These are phyloP conservation scores for Filobasidium floriforme DNA, from an alignment of 768 basidiomycete species.

Conservation along the genomic window DNA sequence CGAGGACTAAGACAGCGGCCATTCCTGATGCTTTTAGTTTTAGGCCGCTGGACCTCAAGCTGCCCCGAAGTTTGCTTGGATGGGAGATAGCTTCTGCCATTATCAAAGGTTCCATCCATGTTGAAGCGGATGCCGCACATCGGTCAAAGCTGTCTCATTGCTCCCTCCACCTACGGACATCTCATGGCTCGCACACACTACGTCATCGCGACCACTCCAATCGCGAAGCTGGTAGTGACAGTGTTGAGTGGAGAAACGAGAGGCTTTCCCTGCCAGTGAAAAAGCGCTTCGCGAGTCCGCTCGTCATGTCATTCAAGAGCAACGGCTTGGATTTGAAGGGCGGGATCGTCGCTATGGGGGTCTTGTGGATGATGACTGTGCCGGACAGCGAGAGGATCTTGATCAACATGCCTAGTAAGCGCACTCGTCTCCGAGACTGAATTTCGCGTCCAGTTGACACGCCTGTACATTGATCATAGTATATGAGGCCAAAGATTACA, in stretches of 20 bases:
- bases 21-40: background rate
- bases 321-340: conserved; percentile 3
- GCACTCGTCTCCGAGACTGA: no score
- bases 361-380: conserved; percentile 17
- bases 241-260: conserved; percentile 10
- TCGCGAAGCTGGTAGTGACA: background rate
- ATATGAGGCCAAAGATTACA: conserved; percentile 11
- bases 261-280: conserved; percentile 10
- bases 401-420: conserved; percentile 16
- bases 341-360: conserved; percentile 5
- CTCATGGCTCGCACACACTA: background rate
- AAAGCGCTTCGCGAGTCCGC: conserved; percentile 11
- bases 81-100: conserved; percentile 16
- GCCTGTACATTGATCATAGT: conserved; percentile 2
- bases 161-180: background rate
- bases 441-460: no score
- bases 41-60: conserved; percentile 6
- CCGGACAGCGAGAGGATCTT: background rate
- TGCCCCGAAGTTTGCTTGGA: conserved; percentile 14
- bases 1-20: no score
- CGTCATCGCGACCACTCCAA: background rate
- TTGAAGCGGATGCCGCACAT: background rate
- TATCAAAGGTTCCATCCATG: background rate
- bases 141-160: background rate
- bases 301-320: conserved; percentile 11